Percentiles rank a stretch among this genome's conserved stretches.
Conservation (phyloP, 1,139 yeast species). For the Kurtzmaniella natalensis region DNA sequence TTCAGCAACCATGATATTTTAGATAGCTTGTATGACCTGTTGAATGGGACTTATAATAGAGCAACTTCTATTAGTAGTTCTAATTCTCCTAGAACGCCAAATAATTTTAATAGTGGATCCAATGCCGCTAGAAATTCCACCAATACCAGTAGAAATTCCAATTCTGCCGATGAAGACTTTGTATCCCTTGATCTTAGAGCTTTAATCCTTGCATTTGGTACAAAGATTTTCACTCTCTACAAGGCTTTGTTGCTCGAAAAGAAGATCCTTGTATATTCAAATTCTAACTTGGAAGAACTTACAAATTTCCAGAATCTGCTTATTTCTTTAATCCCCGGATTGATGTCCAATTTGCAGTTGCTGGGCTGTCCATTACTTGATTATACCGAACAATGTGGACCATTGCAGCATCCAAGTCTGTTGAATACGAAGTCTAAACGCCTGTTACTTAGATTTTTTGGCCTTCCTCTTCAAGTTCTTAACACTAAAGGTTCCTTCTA, state of each 20-base stretch:
- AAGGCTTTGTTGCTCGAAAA: constrained; percentile 78
- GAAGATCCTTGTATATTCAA: constrained; percentile 67
- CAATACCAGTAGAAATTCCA: background rate
- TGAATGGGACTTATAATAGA: constrained; percentile 18
- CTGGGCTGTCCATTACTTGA: constrained; percentile 77
- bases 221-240: constrained; percentile 61
- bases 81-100: too few species aligned
- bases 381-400: constrained; percentile 47
- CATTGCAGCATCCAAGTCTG: constrained; percentile 57
- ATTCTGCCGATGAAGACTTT: constrained; percentile 19
- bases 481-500: constrained; percentile 80
- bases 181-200: constrained; percentile 74
- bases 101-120: too few species aligned
- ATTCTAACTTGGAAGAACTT: constrained; percentile 66
- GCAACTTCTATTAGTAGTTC: too few species aligned
- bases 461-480: constrained; percentile 83
- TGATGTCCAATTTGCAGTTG: constrained; percentile 67
- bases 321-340: constrained; percentile 71
- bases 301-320: constrained; percentile 75
- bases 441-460: constrained; percentile 75
- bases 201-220: constrained; percentile 55
- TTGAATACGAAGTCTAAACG: constrained; percentile 73
- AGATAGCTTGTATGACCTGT: constrained; percentile 68
- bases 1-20: constrained; percentile 68
- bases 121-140: background rate